phyloP scores from a whole-genome alignment of 306 rosid species.

The Ormosia emarginata region DNA sequence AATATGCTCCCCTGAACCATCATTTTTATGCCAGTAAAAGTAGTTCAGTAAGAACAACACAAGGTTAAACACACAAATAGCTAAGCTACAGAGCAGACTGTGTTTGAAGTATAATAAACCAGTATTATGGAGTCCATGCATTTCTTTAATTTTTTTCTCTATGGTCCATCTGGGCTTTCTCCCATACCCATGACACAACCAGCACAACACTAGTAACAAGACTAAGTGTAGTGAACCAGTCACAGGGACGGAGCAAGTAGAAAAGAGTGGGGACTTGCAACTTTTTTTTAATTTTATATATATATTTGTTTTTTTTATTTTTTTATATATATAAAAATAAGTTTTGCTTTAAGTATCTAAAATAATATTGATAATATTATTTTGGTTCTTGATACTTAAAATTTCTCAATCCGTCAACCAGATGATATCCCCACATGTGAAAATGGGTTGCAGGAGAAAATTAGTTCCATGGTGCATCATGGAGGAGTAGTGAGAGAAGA shows the following conservation, averaged over 20 bases:
- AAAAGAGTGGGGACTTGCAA: no score
- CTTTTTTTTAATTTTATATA: no score
- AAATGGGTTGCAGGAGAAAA: conserved; percentile 41
- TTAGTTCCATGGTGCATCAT: conserved; percentile 14
- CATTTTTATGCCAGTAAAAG: conserved; percentile 43
- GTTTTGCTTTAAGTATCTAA: no score
- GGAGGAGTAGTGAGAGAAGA: conserved; percentile 8
- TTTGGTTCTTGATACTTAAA: no score
- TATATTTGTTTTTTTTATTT: no score
- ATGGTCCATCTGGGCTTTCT: conserved; percentile 11
- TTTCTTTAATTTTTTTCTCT: conserved; percentile 21
- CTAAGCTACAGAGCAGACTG: conserved; percentile 20
- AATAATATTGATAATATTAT: no score
- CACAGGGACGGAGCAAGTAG: no score
- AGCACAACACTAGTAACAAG: conserved; percentile 23
- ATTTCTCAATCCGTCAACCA: no score
- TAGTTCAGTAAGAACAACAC: conserved; percentile 41
- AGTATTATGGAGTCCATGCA: neutral
- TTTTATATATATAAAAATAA: no score
- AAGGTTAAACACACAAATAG: conserved; percentile 24
- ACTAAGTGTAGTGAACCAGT: neutral
- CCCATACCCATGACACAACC: conserved; percentile 40
- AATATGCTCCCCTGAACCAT: conserved; percentile 37
- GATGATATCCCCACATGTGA: conserved; percentile 28
- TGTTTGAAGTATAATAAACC: conserved; percentile 19